Conservation (phyloP, 2,329 filamentous ascomycete genomes). For the Monilinia fructigena region DNA sequence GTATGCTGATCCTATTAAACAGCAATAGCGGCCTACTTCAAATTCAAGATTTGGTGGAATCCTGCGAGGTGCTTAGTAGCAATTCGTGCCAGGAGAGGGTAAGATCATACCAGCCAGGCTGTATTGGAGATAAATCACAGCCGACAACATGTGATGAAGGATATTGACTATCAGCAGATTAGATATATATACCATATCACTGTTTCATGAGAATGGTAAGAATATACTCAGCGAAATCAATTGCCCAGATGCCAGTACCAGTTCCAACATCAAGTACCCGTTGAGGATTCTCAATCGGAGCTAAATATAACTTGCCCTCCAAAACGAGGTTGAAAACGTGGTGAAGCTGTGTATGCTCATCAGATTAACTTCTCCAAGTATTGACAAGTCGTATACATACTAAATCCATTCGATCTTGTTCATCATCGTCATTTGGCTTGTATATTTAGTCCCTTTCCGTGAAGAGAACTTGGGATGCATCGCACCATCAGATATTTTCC, state of each 20-base stretch:
- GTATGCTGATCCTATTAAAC: not conserved
- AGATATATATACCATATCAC: not conserved
- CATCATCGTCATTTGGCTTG: constrained; percentile 38
- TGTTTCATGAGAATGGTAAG: constrained; percentile 27
- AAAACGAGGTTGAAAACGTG: constrained; percentile 16
- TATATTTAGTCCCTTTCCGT: not conserved
- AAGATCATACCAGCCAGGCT: constrained; percentile 32
- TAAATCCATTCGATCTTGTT: constrained; percentile 36
- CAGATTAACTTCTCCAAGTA: not conserved
- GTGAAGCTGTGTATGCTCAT: constrained; percentile 14
- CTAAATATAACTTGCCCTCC: constrained; percentile 8
- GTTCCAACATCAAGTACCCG: constrained; percentile 22
- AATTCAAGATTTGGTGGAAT: constrained; percentile 37
- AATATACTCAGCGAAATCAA: constrained; percentile 29
- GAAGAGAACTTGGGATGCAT: not conserved
- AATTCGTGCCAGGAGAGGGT: not conserved
- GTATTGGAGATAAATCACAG: constrained; percentile 35
- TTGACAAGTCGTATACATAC: constrained; percentile 15
- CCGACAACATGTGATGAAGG: constrained; percentile 33
- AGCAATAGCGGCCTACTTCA: constrained; percentile 29
- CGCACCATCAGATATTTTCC: constrained; percentile 34
- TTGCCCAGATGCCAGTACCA: constrained; percentile 23
- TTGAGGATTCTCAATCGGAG: constrained; percentile 17
- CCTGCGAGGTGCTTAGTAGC: constrained; percentile 21
- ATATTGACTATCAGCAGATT: constrained; percentile 35